Conservation (phyloP, 192 early-diverging fungal species). For the Coemansia reversa region DNA sequence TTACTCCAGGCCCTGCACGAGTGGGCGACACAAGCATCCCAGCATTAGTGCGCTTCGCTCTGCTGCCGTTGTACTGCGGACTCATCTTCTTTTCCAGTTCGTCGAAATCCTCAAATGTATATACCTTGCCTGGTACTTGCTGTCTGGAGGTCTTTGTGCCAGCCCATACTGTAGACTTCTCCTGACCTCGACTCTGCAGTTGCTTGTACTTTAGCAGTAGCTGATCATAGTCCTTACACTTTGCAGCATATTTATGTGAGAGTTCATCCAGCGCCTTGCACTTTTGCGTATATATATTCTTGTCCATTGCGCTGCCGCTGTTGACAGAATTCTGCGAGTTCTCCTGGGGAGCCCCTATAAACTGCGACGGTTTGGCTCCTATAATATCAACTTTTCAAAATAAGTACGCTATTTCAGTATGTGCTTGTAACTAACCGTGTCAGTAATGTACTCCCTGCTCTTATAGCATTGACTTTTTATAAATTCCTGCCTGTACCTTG, state of each 20-base stretch:
- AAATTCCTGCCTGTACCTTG: slow-evolving; percentile 5
- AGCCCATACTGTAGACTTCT: neutral
- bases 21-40: slow-evolving; percentile 10
- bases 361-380: neutral
- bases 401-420: neutral
- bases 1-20: neutral
- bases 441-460: neutral
- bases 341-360: neutral
- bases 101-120: slow-evolving; percentile 43
- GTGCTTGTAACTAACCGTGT: neutral
- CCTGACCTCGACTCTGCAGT: slow-evolving; percentile 6
- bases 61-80: slow-evolving; percentile 12
- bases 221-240: slow-evolving; percentile 41
- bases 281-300: slow-evolving; percentile 24
- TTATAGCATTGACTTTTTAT: neutral
- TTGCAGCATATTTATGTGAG: slow-evolving; percentile 19
- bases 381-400: neutral
- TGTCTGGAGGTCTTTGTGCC: neutral
- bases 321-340: neutral
- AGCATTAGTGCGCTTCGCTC: slow-evolving; percentile 9
- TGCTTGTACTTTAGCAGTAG: slow-evolving; percentile 16
- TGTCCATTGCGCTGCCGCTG: slow-evolving; percentile 8
- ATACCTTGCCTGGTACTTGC: neutral
- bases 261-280: slow-evolving; percentile 36
- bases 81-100: slow-evolving; percentile 28